Evolutionary conservation across 345 rosid genomes (phyloP).

Genomic region (Populus pruinosa): DNA sequence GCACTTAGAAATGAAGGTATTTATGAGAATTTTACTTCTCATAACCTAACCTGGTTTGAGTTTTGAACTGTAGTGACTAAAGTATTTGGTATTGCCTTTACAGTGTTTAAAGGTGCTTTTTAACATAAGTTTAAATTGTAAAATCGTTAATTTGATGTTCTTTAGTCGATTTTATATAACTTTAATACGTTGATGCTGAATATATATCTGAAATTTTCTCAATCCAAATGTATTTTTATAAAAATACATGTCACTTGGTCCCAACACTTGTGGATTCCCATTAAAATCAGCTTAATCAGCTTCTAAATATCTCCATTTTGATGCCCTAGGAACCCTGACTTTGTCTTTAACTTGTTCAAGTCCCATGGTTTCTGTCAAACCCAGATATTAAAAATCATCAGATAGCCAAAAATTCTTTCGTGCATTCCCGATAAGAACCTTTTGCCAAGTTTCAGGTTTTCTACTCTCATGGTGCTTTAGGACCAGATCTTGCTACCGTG

Average conservation of each 20-base stretch:
- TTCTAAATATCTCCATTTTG: background rate
- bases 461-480: background rate
- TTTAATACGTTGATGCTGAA: too few relatives aligned
- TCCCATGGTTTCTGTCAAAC: background rate
- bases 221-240: too few relatives aligned
- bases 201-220: too few relatives aligned
- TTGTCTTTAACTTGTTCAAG: background rate
- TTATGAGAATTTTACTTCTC: background rate
- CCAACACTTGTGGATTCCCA: too few relatives aligned
- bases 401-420: background rate
- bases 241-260: too few relatives aligned
- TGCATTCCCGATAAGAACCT: background rate
- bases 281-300: background rate
- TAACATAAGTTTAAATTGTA: too few relatives aligned
- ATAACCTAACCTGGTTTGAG: background rate
- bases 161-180: too few relatives aligned
- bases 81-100: too few relatives aligned
- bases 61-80: background rate
- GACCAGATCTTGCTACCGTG: background rate
- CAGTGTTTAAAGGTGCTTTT: too few relatives aligned
- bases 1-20: background rate
- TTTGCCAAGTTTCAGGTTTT: background rate
- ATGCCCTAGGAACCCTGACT: background rate
- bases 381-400: background rate
- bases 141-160: too few relatives aligned